Evolutionary conservation across 2,329 filamentous ascomycete species (phyloP).

Genomic region (Westerdykella ornata): DNA sequence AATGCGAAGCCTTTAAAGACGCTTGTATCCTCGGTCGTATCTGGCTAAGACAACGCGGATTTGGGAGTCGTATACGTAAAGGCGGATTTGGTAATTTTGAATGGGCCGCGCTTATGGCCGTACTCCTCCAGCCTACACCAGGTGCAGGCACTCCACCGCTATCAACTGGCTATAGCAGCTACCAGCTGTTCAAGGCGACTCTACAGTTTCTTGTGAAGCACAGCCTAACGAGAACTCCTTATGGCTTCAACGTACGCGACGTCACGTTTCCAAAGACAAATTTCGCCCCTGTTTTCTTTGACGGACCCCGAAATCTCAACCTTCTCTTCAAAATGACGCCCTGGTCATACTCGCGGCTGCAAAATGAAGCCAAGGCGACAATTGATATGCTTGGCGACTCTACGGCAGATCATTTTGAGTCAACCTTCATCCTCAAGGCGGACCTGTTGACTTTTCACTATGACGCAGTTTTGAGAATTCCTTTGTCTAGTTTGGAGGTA

Average conservation of each 20-base stretch:
- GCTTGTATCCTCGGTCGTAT: constrained; percentile 78
- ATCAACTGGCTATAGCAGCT: constrained; percentile 75
- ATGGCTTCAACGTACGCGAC: constrained; percentile 43
- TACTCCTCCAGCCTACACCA: constrained; percentile 72
- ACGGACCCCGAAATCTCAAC: constrained; percentile 68
- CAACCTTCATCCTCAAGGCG: constrained; percentile 66
- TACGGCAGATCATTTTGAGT: constrained; percentile 71
- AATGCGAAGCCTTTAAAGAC: constrained; percentile 68
- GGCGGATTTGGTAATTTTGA: constrained; percentile 94
- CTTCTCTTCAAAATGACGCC: constrained; percentile 82
- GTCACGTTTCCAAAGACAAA: constrained; percentile 37
- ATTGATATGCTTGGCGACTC: constrained; percentile 68
- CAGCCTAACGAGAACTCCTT: constrained; percentile 63
- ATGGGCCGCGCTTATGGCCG: constrained; percentile 72
- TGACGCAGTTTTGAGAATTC: constrained; percentile 47
- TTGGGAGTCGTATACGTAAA: constrained; percentile 59
- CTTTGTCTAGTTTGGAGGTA: constrained; percentile 27
- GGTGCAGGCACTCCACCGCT: constrained; percentile 64
- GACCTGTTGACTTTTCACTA: constrained; percentile 49
- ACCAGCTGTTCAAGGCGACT: constrained; percentile 89
- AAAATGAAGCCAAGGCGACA: constrained; percentile 67
- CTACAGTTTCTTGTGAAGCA: constrained; percentile 77
- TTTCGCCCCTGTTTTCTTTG: constrained; percentile 65
- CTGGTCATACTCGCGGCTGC: constrained; percentile 72
- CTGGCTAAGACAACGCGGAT: constrained; percentile 85